A percentile compares a stretch with the other conserved stretches of the same genome.
Evolutionary conservation across 768 basidiomycete species (phyloP).

Genomic region (Hericium coralloides): DNA sequence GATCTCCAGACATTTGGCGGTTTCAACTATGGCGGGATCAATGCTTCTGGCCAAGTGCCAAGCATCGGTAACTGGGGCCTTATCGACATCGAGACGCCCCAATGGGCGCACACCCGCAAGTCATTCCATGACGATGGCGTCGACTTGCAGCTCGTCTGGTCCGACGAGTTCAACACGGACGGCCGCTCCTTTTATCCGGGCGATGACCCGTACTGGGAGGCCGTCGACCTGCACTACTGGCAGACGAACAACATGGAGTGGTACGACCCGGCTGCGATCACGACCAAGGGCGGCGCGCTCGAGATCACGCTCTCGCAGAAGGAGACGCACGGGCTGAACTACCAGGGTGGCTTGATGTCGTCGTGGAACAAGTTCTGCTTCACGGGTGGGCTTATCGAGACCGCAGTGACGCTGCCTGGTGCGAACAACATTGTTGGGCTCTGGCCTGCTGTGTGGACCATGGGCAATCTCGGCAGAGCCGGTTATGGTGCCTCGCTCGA

Average conservation of each 20-base stretch:
- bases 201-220: slow-evolving; percentile 49
- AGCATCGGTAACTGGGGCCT: slow-evolving; percentile 30
- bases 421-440: slow-evolving; percentile 48
- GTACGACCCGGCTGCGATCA: slow-evolving; percentile 71
- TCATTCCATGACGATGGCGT: slow-evolving; percentile 55
- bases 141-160: slow-evolving; percentile 66
- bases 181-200: slow-evolving; percentile 81
- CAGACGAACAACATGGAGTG: slow-evolving; percentile 56
- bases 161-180: slow-evolving; percentile 80
- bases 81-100: slow-evolving; percentile 52
- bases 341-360: slow-evolving; percentile 20
- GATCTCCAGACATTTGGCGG: slow-evolving; percentile 22
- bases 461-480: slow-evolving; percentile 81
- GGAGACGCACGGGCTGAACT: slow-evolving; percentile 57
- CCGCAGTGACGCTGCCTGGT: slow-evolving; percentile 63
- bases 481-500: slow-evolving; percentile 85
- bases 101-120: slow-evolving; percentile 40
- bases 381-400: slow-evolving; percentile 75
- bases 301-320: slow-evolving; percentile 50
- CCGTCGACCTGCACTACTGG: slow-evolving; percentile 36
- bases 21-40: slow-evolving; percentile 40
- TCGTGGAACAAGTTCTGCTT: slow-evolving; percentile 90
- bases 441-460: slow-evolving; percentile 78
- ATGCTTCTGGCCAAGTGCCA: slow-evolving; percentile 49
- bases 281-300: slow-evolving; percentile 32